phyloP scores from a whole-genome alignment of 1,284 basidiomycete genomes.

The Phlebopus sp. region DNA sequence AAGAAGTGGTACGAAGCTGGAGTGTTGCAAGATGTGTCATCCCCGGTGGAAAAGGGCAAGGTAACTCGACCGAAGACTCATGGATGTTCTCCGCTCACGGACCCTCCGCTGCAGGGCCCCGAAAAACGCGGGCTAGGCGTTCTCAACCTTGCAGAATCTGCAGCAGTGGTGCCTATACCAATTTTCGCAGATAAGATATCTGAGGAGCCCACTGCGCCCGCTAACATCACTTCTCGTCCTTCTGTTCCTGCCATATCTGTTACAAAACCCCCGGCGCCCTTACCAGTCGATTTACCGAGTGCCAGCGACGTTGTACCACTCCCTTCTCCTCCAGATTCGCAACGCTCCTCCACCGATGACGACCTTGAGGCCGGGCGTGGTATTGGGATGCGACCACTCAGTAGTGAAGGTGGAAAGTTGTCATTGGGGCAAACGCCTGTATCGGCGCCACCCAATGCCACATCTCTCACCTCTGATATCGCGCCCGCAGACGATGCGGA shows the following conservation, averaged over 20 bases:
- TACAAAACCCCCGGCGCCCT: conserved; percentile 66
- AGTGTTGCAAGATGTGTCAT: conserved; percentile 49
- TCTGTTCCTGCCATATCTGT: conserved; percentile 55
- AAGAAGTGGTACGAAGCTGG: conserved; percentile 82
- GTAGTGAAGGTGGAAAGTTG: conserved; percentile 7
- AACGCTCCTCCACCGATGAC: conserved; percentile 45
- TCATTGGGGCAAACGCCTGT: conserved; percentile 5
- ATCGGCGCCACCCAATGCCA: neutral
- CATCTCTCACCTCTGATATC: conserved; percentile 5
- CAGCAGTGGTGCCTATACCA: conserved; percentile 50
- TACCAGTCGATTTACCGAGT: conserved; percentile 63
- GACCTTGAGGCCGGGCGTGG: conserved; percentile 61
- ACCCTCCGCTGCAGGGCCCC: conserved; percentile 16
- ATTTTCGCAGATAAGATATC: conserved; percentile 37
- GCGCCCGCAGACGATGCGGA: conserved; percentile 13
- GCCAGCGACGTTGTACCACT: conserved; percentile 52
- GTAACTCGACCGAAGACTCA: conserved; percentile 31
- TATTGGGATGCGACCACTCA: conserved; percentile 38
- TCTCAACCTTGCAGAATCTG: conserved; percentile 38
- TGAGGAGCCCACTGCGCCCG: conserved; percentile 32
- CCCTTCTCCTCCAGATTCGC: conserved; percentile 44
- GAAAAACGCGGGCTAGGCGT: conserved; percentile 39
- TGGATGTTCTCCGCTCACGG: conserved; percentile 10
- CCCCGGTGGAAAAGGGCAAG: conserved; percentile 47
- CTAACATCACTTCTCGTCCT: conserved; percentile 18